Evolutionary conservation across 345 rosid genomes (phyloP), one percentile per base, ranked within the genome.

Genomic region (Microthlaspi erraticum): DNA sequence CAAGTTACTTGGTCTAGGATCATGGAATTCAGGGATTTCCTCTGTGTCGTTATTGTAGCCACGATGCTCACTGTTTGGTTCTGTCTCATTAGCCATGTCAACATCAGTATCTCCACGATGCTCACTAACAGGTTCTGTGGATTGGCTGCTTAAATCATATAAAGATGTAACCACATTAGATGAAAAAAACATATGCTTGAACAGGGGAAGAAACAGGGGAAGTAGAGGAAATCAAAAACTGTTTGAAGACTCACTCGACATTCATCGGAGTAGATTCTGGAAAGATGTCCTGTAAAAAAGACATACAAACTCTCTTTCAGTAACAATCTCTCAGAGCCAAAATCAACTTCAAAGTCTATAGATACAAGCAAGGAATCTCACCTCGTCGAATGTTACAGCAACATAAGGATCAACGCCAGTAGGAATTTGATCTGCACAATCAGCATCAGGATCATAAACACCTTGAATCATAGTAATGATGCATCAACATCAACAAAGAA

Each of bases 341-440:
- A 74, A 51, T 58, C 48, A 59, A 43, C n/a, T 32, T 32, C 12
- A 10, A 26, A 7, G 20, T 10, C 29, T n/a, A 41, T 31, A 23
- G 16, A 14, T 32, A 8, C 12, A 69, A 63, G 62, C 13, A 51
- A n/a, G 20, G 26, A 12, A 32, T 10, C 60, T 50, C 43, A 87
- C 97, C 85, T 91, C 95, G 50, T 87, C 91, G 53, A 94, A 85
- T 20, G 87, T 63, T 69, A 91, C 41, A 49, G 87, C 82, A 68
- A 89, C 82, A 72, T 84, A 91, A 78, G 85, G 81, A 76, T 89
- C 88, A 57, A 68, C 10, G 8, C 78, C 83, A n/a, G 71, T 54
- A 36, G 89, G 95, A 74, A 84, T 80, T 79, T 91, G 98, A 80
- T 91, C 97, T 82, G 79, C 44, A 42, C 39, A 26, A 20, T 10